Base-by-base conservation (phyloP, 1,139 yeast species). In the Yamadazyma triangularis region DNA sequence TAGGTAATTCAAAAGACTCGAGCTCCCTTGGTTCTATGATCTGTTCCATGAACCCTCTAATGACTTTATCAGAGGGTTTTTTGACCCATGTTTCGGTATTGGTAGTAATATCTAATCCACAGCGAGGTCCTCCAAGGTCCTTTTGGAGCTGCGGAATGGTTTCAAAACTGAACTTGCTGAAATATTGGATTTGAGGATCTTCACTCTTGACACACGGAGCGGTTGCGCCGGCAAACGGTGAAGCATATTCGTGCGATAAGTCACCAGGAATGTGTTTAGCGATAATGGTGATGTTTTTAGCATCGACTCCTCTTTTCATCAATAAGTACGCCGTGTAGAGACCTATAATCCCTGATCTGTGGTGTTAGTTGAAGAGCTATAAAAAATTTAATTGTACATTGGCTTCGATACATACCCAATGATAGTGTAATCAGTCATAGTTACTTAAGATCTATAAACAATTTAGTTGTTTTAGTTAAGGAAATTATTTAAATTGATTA, bases 171-270 rank as follows among this genome's bases (percentile, higher is more conserved):
- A 35, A 44, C 13, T 35, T 31, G 13, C 40, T 40, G 24, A 34
- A 42, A 11, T 26, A 32, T 20, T 24, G 27, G 11, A 33, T 26
- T 10, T 33, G 16, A 8, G 27, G 24, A 1, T 35, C 34, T 5
- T 32, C 38, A 3, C 33, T 37, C 12, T 33, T 30, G 8, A 35
- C 27, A 11, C 40, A 41, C 8, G 43, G 27, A 27, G 42, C 44
- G 16, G 40, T 36, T 2, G 53, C 58, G 6, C 58, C 58, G 18
- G 58, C 58, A 32, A 38, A 43, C 4, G 58, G 56, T 3, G 53
- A 48, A 2, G 57, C 48, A 34, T 48, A 52, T 7, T 44, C 34
- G 13, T 42, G 35, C 1, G 54, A 44, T 29, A 37, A 30, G 30
- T 52, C 58, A 1, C 57, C 57, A 3, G 58, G 58, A 6, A 44